These are phyloP conservation scores for Blastocystis hominis DNA, from an alignment of 352 stramenopile species.

Conservation along the genomic window DNA sequence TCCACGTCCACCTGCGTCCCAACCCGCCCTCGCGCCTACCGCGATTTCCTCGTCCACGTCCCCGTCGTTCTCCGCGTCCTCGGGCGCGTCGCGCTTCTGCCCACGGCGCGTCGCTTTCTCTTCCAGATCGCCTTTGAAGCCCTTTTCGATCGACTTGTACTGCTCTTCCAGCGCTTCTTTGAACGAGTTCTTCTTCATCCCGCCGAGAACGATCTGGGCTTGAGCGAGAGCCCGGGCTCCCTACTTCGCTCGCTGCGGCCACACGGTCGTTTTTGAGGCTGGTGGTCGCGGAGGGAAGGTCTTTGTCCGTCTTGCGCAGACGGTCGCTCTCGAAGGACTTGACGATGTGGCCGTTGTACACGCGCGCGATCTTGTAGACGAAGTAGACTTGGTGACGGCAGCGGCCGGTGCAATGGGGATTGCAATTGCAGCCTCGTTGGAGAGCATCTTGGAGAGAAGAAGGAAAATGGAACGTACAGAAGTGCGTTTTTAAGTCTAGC, in stretches of 20 bases:
- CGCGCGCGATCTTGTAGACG: not conserved
- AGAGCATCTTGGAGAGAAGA: not conserved
- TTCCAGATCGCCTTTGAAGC: slow-evolving; percentile 4
- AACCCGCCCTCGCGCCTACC: not conserved
- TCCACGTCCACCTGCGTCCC: not conserved
- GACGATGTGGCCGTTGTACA: slow-evolving; percentile 32
- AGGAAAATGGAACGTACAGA: not conserved
- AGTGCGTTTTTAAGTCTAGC: slow-evolving; percentile 39
- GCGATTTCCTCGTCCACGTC: slow-evolving; percentile 12
- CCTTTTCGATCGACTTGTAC: slow-evolving; percentile 10
- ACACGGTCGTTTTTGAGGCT: not conserved
- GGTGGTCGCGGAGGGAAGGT: not conserved
- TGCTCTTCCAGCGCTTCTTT: not conserved
- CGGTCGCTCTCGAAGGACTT: slow-evolving; percentile 1
- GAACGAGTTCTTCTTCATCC: slow-evolving; percentile 1
- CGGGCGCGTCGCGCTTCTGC: not conserved
- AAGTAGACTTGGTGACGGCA: slow-evolving; percentile 12
- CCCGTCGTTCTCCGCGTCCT: not conserved
- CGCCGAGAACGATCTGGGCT: not conserved
- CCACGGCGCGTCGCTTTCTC: not conserved
- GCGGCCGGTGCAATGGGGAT: not conserved
- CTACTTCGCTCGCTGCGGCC: not conserved
- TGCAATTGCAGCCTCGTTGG: slow-evolving; percentile 11
- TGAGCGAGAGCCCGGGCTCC: not conserved
- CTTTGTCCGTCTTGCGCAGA: not conserved